Percentiles rank a stretch among this genome's conserved stretches.
Evolutionary conservation across 768 basidiomycete genomes (phyloP).

Genomic region (Cantharellus anzutake): DNA sequence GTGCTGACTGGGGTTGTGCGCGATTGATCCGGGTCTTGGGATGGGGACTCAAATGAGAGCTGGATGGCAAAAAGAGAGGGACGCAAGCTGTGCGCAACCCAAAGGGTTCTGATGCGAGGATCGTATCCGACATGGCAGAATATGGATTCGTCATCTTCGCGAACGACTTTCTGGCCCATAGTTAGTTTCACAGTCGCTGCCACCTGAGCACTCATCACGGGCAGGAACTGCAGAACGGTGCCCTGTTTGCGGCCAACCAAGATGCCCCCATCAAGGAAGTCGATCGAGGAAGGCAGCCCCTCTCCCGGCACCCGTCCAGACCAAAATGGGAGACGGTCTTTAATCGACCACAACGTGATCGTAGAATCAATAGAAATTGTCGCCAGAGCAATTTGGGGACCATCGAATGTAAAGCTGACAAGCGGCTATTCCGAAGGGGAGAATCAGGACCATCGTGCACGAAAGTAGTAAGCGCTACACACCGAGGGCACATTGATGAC

Average conservation of each 20-base stretch:
- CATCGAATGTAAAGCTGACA: constrained; percentile 73
- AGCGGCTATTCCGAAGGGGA: constrained; percentile 31
- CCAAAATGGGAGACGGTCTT: constrained; percentile 56
- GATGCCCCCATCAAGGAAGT: constrained; percentile 72
- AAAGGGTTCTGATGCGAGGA: constrained; percentile 65
- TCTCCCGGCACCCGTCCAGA: constrained; percentile 62
- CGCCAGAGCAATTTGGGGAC: constrained; percentile 54
- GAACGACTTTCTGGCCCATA: constrained; percentile 9
- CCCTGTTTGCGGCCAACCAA: constrained; percentile 71
- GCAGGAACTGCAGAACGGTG: constrained; percentile 65
- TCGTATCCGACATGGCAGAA: constrained; percentile 80
- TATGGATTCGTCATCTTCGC: constrained; percentile 58
- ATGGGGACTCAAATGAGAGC: constrained; percentile 36
- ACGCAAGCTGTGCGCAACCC: constrained; percentile 72
- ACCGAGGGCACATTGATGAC: constrained; percentile 54
- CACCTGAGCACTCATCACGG: constrained; percentile 50
- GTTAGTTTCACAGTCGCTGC: constrained; percentile 48
- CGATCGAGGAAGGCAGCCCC: constrained; percentile 63
- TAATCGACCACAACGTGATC: constrained; percentile 64
- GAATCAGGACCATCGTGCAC: background rate
- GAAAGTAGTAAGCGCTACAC: constrained; percentile 15
- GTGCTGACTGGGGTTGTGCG: constrained; percentile 22
- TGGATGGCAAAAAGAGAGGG: constrained; percentile 71
- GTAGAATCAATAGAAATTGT: constrained; percentile 71
- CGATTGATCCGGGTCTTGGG: constrained; percentile 26